phyloP scores from a whole-genome alignment of 768 basidiomycete genomes.

The Pleurotus giganteus region DNA sequence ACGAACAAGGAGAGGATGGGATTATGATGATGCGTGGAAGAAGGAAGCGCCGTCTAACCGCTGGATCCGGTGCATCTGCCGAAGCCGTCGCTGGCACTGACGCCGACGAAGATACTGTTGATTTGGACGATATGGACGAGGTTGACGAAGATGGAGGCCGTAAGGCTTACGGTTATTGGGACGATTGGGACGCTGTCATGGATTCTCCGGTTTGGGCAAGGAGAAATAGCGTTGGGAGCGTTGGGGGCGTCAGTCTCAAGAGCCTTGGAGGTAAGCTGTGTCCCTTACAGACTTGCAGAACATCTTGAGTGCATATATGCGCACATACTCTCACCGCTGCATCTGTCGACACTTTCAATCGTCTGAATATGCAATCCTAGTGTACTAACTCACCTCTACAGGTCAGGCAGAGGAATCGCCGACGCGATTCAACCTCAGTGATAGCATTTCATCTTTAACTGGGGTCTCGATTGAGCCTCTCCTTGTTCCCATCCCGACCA shows the following conservation, averaged over 20 bases:
- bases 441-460: constrained; percentile 14
- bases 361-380: too few relatives aligned
- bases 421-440: constrained; percentile 6
- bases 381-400: neutral
- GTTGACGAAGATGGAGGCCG: constrained; percentile 41
- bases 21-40: constrained; percentile 1
- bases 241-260: neutral
- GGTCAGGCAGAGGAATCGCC: neutral
- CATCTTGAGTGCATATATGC: neutral
- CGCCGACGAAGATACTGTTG: neutral
- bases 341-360: neutral
- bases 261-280: constrained; percentile 1
- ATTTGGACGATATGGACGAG: constrained; percentile 24
- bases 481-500: constrained; percentile 30
- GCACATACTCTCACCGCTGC: neutral
- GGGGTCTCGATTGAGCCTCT: constrained; percentile 51
- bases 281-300: too few relatives aligned
- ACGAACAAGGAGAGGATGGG: constrained; percentile 21
- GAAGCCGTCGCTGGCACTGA: too few relatives aligned
- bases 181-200: constrained; percentile 44
- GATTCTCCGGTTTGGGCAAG: constrained; percentile 31
- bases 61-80: constrained; percentile 2
- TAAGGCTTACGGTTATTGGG: constrained; percentile 37
- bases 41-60: constrained; percentile 18
- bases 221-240: neutral